Evolutionary conservation across 371 early-diverging fungal species (phyloP).

Genomic region (Encephalitozoon cuniculi): DNA sequence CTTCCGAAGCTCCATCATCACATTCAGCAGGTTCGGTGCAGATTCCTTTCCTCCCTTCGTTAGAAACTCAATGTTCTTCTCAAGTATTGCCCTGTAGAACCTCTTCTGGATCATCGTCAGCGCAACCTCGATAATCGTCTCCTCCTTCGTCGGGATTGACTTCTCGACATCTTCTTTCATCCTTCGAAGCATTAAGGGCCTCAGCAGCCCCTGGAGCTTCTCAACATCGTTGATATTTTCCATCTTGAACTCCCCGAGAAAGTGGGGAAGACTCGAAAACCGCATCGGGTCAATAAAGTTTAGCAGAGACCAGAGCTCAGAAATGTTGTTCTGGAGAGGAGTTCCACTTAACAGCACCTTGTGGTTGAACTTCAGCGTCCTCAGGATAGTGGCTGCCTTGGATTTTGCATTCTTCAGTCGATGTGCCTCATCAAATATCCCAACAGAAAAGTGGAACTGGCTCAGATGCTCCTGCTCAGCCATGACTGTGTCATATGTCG

Average conservation of each 20-base stretch:
- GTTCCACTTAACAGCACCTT: slow-evolving; percentile 93
- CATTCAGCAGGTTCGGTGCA: slow-evolving; percentile 80
- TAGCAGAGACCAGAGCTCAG: slow-evolving; percentile 92
- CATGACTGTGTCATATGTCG: slow-evolving; percentile 91
- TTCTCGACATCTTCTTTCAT: slow-evolving; percentile 95
- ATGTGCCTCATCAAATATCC: slow-evolving; percentile 97
- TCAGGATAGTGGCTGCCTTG: slow-evolving; percentile 76
- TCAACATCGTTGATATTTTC: slow-evolving; percentile 90
- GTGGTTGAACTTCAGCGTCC: slow-evolving; percentile 72
- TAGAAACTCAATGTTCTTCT: slow-evolving; percentile 80
- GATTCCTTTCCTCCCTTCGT: slow-evolving; percentile 66
- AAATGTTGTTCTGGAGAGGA: slow-evolving; percentile 92
- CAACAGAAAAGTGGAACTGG: slow-evolving; percentile 78
- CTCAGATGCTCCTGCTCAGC: slow-evolving; percentile 73
- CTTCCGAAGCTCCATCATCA: slow-evolving; percentile 98
- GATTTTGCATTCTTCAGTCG: slow-evolving; percentile 96
- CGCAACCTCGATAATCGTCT: slow-evolving; percentile 82
- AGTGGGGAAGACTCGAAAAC: slow-evolving; percentile 76
- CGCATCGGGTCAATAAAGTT: slow-evolving; percentile 91
- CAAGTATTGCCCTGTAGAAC: slow-evolving; percentile 88
- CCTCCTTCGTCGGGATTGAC: slow-evolving; percentile 86
- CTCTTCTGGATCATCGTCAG: slow-evolving; percentile 84
- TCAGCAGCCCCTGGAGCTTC: slow-evolving; percentile 77
- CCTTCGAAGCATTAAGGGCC: slow-evolving; percentile 87
- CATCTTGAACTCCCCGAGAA: slow-evolving; percentile 90